These are phyloP conservation scores for Penstemon newberryi DNA, from an alignment of 257 asterid species.

Conservation along the genomic window DNA sequence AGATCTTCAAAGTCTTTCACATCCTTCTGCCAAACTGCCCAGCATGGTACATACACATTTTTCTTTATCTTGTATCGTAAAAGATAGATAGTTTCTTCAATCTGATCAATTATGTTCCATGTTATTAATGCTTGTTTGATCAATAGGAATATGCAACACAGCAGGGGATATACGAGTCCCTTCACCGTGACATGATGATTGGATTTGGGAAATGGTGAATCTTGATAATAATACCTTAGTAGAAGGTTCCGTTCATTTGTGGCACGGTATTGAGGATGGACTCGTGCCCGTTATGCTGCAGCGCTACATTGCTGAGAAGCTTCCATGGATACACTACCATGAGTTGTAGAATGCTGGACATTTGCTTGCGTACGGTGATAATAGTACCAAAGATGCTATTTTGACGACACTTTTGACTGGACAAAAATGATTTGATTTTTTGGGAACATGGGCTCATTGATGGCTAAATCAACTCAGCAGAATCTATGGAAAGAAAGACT, in stretches of 20 bases:
- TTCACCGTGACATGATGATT: slow-evolving; percentile 60
- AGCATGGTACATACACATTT: slow-evolving; percentile 35
- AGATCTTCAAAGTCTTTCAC: slow-evolving; percentile 47
- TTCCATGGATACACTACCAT: slow-evolving; percentile 60
- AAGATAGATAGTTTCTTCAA: neutral
- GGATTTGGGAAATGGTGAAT: slow-evolving; percentile 67
- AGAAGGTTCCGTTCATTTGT: slow-evolving; percentile 57
- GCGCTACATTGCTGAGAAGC: slow-evolving; percentile 51
- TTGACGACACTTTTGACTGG: slow-evolving; percentile 41
- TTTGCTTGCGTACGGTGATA: slow-evolving; percentile 29
- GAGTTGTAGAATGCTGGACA: slow-evolving; percentile 47
- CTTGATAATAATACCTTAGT: slow-evolving; percentile 51
- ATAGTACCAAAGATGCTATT: slow-evolving; percentile 34
- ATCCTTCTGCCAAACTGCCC: slow-evolving; percentile 9
- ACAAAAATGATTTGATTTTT: slow-evolving; percentile 16
- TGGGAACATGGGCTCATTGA: too few species aligned
- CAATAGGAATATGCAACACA: slow-evolving; percentile 52
- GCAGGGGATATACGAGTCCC: slow-evolving; percentile 64
- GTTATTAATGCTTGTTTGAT: neutral
- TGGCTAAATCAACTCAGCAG: too few species aligned
- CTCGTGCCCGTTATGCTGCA: slow-evolving; percentile 66
- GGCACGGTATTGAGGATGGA: slow-evolving; percentile 81
- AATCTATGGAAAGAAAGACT: too few species aligned
- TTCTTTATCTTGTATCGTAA: neutral
- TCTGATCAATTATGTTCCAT: too few species aligned